These are phyloP conservation scores for Syzygium malaccense DNA, from an alignment of 441 rosid genomes.

Conservation along the genomic window DNA sequence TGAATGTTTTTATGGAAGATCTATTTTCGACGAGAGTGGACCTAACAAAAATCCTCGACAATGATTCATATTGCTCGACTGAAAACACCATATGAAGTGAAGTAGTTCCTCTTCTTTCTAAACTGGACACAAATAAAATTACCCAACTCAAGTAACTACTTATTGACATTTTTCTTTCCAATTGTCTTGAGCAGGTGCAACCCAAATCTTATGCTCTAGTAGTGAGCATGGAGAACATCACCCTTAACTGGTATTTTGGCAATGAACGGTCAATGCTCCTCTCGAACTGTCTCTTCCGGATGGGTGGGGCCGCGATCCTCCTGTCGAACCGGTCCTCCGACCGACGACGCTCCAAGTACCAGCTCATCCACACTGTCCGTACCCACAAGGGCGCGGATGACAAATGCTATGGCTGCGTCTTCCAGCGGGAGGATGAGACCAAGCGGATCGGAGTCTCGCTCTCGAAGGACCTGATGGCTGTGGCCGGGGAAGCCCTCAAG, in stretches of 20 bases:
- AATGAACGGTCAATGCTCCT: slow-evolving; percentile 19
- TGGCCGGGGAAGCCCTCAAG: slow-evolving; percentile 22
- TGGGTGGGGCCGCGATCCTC: slow-evolving; percentile 17
- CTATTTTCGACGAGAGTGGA: not conserved
- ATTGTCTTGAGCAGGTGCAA: not conserved
- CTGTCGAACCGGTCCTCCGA: slow-evolving; percentile 7
- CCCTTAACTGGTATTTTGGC: slow-evolving; percentile 19
- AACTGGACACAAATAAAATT: not conserved
- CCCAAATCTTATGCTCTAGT: slow-evolving; percentile 19
- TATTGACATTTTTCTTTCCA: not conserved
- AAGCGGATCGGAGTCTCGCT: slow-evolving; percentile 8
- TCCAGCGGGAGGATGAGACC: slow-evolving; percentile 11
- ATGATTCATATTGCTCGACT: not conserved
- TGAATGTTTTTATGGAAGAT: not conserved
- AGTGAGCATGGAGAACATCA: slow-evolving; percentile 18
- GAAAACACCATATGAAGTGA: not conserved
- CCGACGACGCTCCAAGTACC: slow-evolving; percentile 12
- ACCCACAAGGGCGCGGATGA: slow-evolving; percentile 20
- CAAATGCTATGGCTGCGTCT: slow-evolving; percentile 8
- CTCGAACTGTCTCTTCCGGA: slow-evolving; percentile 18
- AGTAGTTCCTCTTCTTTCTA: not conserved
- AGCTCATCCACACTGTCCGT: slow-evolving; percentile 14
- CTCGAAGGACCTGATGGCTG: slow-evolving; percentile 18
- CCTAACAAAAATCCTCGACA: not conserved
- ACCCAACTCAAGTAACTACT: not conserved